Evolutionary conservation across 2,329 filamentous ascomycete genomes (phyloP).

Genomic region (Cordyceps farinosa): DNA sequence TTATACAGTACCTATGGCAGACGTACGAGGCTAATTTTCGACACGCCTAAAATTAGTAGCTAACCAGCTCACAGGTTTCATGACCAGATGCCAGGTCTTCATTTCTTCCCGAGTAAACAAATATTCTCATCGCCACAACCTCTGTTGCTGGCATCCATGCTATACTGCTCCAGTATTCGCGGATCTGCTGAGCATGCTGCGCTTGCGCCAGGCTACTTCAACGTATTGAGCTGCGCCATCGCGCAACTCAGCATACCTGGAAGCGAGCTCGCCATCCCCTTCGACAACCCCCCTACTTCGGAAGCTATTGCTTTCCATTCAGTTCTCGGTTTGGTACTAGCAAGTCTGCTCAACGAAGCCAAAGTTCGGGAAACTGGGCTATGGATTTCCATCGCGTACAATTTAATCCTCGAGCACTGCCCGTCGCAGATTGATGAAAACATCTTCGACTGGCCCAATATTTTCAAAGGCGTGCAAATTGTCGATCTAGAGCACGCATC

Average conservation of each 20-base stretch:
- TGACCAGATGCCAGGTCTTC: conserved; percentile 41
- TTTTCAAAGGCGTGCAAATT: conserved; percentile 39
- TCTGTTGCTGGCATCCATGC: conserved; percentile 40
- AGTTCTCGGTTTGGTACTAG: conserved; percentile 39
- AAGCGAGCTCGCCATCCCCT: conserved; percentile 27
- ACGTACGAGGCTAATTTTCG: conserved; percentile 16
- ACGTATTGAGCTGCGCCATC: conserved; percentile 37
- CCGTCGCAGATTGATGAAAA: conserved; percentile 36
- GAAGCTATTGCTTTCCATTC: conserved; percentile 42
- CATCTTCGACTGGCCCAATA: conserved; percentile 38
- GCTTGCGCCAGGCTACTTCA: conserved; percentile 37
- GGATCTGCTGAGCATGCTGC: conserved; percentile 32
- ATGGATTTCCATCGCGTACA: conserved; percentile 42
- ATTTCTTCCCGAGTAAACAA: conserved; percentile 42
- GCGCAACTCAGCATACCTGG: conserved; percentile 38
- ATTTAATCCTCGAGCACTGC: conserved; percentile 39
- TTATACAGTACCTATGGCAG: conserved; percentile 34
- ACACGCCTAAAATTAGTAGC: background rate
- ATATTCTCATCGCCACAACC: conserved; percentile 41
- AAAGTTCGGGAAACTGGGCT: conserved; percentile 40
- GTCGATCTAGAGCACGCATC: conserved; percentile 44
- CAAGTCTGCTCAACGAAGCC: conserved; percentile 39
- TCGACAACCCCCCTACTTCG: conserved; percentile 23
- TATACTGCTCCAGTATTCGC: conserved; percentile 39
- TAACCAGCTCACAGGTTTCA: conserved; percentile 36